Conservation (phyloP, 75 land plant genomes). For the Ceratopteris richardii region DNA sequence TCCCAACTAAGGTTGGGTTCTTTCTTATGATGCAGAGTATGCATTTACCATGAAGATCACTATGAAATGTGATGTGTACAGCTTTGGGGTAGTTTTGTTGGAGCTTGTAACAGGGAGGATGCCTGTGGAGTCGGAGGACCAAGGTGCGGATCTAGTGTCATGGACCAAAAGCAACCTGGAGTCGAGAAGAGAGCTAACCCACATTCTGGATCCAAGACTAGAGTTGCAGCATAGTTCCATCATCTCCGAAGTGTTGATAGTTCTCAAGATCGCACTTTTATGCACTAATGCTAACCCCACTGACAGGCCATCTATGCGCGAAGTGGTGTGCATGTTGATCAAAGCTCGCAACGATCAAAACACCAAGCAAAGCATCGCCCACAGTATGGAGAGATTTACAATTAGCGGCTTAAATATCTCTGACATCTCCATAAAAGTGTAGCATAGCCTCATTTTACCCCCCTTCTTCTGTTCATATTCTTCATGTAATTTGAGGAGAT, state of each 20-base stretch:
- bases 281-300: constrained; percentile 58
- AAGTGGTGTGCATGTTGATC: constrained; percentile 63
- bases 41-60: constrained; percentile 18
- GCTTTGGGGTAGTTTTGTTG: constrained; percentile 70
- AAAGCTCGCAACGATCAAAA: constrained; percentile 10
- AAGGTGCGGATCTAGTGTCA: constrained; percentile 8
- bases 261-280: constrained; percentile 54
- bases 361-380: no score
- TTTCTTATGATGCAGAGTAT: constrained; percentile 14
- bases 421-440: no score
- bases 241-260: constrained; percentile 24
- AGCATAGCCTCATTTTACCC: no score
- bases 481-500: no score
- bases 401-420: no score
- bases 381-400: no score
- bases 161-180: constrained; percentile 17
- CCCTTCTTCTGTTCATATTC: no score
- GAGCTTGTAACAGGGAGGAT: constrained; percentile 60
- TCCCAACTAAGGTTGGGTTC: no score
- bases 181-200: constrained; percentile 5
- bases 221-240: constrained; percentile 13
- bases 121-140: constrained; percentile 41
- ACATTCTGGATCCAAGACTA: constrained; percentile 8
- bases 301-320: constrained; percentile 69
- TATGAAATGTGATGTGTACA: constrained; percentile 77